Conservation (phyloP, 2,329 filamentous ascomycete genomes). For the Fusarium torreyae region DNA sequence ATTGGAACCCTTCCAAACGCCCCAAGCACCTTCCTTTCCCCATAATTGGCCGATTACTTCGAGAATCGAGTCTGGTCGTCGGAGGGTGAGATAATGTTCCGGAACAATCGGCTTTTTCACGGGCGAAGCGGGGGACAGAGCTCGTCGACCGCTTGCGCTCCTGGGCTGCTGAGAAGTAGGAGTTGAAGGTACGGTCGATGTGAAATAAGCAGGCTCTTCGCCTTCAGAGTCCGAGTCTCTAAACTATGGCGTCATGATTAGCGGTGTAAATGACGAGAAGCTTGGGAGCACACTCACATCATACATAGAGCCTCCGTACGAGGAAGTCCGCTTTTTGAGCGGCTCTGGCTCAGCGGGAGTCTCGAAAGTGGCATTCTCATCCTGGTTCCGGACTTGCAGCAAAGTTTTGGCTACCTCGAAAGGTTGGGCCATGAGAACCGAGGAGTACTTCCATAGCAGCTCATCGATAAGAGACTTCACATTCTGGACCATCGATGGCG, state of each 20-base stretch:
- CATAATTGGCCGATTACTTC: slow-evolving; percentile 91
- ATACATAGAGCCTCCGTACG: slow-evolving; percentile 55
- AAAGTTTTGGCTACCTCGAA: slow-evolving; percentile 98
- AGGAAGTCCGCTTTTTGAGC: slow-evolving; percentile 51
- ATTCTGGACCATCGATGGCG: slow-evolving; percentile 81
- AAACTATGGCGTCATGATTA: slow-evolving; percentile 50
- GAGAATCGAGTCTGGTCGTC: slow-evolving; percentile 83
- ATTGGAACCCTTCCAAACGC: slow-evolving; percentile 95
- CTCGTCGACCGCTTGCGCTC: slow-evolving; percentile 52
- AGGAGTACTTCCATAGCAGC: slow-evolving; percentile 92
- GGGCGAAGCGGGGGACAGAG: slow-evolving; percentile 52
- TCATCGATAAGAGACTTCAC: slow-evolving; percentile 85
- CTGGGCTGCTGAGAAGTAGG: slow-evolving; percentile 63
- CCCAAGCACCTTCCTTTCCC: slow-evolving; percentile 90
- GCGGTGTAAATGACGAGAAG: slow-evolving; percentile 31
- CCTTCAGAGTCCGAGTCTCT: slow-evolving; percentile 77
- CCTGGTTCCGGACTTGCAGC: slow-evolving; percentile 80
- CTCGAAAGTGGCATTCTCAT: slow-evolving; percentile 58
- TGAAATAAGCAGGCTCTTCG: slow-evolving; percentile 90
- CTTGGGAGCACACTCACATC: slow-evolving; percentile 50
- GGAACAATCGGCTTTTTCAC: slow-evolving; percentile 55
- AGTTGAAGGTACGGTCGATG: slow-evolving; percentile 72
- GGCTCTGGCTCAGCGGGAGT: slow-evolving; percentile 46
- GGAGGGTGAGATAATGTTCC: slow-evolving; percentile 77
- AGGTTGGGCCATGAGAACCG: slow-evolving; percentile 90